phyloP scores from a whole-genome alignment of 139 green algal species.

The Picochlorum sp. region DNA sequence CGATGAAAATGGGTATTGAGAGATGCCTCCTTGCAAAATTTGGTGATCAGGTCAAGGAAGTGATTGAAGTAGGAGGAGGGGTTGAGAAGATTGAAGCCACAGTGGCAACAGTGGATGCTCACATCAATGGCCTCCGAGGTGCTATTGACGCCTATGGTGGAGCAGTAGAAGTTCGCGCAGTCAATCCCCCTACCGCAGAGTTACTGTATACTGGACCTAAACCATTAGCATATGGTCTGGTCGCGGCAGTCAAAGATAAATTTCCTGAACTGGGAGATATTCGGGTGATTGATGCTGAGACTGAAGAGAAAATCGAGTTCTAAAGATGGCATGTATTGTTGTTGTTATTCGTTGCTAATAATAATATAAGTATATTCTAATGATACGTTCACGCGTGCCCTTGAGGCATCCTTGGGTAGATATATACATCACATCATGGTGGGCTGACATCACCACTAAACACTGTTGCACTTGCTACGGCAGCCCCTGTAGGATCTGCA shows the following conservation, averaged over 20 bases:
- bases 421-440: no score
- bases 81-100: conserved; percentile 32
- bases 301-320: conserved; percentile 16
- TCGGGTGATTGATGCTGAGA: conserved; percentile 28
- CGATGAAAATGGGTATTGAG: conserved; percentile 95
- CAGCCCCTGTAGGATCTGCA: no score
- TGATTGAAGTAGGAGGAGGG: conserved; percentile 25
- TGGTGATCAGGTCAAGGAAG: conserved; percentile 34
- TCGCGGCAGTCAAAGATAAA: conserved; percentile 63
- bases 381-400: no score
- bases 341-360: no score
- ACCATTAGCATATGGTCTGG: conserved; percentile 31
- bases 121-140: conserved; percentile 74
- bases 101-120: conserved; percentile 49
- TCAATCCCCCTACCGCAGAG: background rate
- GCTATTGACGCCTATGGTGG: conserved; percentile 70
- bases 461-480: no score
- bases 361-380: no score
- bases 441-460: no score
- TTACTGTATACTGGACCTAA: conserved; percentile 2
- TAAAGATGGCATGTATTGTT: background rate
- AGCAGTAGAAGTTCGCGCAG: conserved; percentile 57
- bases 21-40: conserved; percentile 45
- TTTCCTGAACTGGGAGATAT: conserved; percentile 67
- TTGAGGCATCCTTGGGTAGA: no score